A percentile compares a stretch with the other conserved stretches of the same genome.
These are phyloP conservation scores for Saururus chinensis DNA, from an alignment of 164 flowering plant species.

Conservation along the genomic window DNA sequence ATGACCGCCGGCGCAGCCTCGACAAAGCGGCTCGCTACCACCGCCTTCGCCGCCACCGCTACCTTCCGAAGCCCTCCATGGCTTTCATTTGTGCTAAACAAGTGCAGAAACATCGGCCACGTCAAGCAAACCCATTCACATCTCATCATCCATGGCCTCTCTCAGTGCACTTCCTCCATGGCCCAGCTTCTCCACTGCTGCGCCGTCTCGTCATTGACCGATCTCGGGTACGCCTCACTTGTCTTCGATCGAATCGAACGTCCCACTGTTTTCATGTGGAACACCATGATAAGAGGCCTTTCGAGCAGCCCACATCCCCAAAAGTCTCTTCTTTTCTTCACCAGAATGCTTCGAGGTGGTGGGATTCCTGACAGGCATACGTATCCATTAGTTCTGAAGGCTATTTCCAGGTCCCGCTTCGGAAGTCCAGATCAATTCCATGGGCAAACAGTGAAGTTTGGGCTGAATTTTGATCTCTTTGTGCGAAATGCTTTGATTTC, in stretches of 20 bases:
- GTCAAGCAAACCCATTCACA: constrained; percentile 17
- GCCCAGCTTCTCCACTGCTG: constrained; percentile 13
- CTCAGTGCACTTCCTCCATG: constrained; percentile 11
- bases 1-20: background rate
- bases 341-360: constrained; percentile 16
- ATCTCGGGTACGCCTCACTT: constrained; percentile 10
- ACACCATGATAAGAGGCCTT: constrained; percentile 18
- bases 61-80: background rate
- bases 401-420: constrained; percentile 11
- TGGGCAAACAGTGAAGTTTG: constrained; percentile 22
- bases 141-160: constrained; percentile 17
- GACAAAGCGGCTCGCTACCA: background rate
- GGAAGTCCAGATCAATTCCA: constrained; percentile 21
- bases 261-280: constrained; percentile 12
- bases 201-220: background rate
- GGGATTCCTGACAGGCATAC: constrained; percentile 21
- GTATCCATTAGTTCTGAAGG: constrained; percentile 29
- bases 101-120: constrained; percentile 8
- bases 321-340: constrained; percentile 10
- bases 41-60: background rate
- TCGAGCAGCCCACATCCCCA: constrained; percentile 14
- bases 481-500: constrained; percentile 20
- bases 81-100: background rate
- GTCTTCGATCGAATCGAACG: constrained; percentile 12
- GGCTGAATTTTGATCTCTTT: constrained; percentile 17